Conservation (phyloP, 306 rosid species). For the Vigna mungo region DNA sequence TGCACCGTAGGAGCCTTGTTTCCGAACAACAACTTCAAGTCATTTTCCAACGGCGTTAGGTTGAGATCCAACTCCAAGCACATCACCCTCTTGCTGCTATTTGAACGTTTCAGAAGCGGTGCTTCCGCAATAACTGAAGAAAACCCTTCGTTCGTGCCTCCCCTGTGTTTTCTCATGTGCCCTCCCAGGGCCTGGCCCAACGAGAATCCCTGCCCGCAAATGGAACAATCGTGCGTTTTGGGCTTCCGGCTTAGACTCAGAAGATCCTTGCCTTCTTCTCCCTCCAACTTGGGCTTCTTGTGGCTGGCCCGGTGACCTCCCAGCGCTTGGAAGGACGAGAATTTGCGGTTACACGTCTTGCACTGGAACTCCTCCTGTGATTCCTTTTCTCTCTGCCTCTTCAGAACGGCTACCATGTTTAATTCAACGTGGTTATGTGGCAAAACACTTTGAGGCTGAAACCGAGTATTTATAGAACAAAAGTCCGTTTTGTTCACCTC, state of each 20-base stretch:
- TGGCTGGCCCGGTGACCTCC: constrained; percentile 60
- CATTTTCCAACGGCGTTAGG: constrained; percentile 86
- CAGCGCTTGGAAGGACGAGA: constrained; percentile 55
- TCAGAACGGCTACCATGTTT: constrained; percentile 19
- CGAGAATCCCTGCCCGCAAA: constrained; percentile 68
- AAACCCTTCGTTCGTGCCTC: constrained; percentile 22
- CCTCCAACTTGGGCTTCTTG: constrained; percentile 45
- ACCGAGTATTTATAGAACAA: constrained; percentile 33
- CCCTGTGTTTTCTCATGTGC: constrained; percentile 79
- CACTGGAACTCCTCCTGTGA: constrained; percentile 45
- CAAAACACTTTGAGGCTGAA: too few relatives aligned
- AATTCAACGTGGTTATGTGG: background rate
- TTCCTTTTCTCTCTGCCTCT: constrained; percentile 53
- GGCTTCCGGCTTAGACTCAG: constrained; percentile 19
- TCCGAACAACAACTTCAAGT: constrained; percentile 77
- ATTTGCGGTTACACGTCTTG: constrained; percentile 57
- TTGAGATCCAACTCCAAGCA: constrained; percentile 78
- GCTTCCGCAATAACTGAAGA: constrained; percentile 23
- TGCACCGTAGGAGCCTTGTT: constrained; percentile 66
- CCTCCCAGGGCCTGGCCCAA: constrained; percentile 92
- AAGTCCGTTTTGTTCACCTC: background rate
- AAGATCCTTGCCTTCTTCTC: constrained; percentile 10
- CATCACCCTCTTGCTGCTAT: constrained; percentile 55
- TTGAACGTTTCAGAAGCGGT: constrained; percentile 65
- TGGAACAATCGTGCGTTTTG: constrained; percentile 62